Conservation (phyloP, 140 eudicot genomes). For the Anethum foeniculum region DNA sequence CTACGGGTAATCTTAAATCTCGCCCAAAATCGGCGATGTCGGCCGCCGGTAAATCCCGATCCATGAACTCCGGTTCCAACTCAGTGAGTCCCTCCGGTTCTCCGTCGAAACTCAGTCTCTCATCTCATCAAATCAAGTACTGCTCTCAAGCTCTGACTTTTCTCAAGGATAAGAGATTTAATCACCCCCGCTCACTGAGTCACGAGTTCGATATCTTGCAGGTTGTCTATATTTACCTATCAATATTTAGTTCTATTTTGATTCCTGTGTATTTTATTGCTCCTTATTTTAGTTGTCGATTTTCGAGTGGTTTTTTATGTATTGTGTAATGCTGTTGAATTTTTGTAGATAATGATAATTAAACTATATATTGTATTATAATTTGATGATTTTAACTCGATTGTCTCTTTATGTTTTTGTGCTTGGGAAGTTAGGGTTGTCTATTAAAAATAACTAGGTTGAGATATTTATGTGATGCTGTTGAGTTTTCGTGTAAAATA, state of each 20-base stretch:
- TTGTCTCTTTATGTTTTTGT: background rate
- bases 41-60: conserved; percentile 28
- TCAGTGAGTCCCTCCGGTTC: conserved; percentile 31
- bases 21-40: conserved; percentile 60
- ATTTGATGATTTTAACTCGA: background rate
- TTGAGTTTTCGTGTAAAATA: too few species aligned
- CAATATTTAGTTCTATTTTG: background rate
- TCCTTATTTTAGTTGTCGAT: background rate
- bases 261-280: background rate
- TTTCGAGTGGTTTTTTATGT: background rate
- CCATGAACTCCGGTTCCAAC: conserved; percentile 20
- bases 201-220: conserved; percentile 61
- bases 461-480: background rate
- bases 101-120: conserved; percentile 37
- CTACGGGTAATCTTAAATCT: conserved; percentile 52
- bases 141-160: conserved; percentile 57
- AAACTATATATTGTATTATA: too few species aligned
- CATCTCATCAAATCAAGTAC: conserved; percentile 50
- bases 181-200: conserved; percentile 19
- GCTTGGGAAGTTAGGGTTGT: background rate
- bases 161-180: conserved; percentile 44
- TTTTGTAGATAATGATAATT: background rate
- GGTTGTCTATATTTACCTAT: conserved; percentile 22
- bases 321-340: background rate
- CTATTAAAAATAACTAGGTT: background rate